Evolutionary conservation across 805 yeast species (phyloP).

Genomic region (Kregervanrija pseudodelftensis): DNA sequence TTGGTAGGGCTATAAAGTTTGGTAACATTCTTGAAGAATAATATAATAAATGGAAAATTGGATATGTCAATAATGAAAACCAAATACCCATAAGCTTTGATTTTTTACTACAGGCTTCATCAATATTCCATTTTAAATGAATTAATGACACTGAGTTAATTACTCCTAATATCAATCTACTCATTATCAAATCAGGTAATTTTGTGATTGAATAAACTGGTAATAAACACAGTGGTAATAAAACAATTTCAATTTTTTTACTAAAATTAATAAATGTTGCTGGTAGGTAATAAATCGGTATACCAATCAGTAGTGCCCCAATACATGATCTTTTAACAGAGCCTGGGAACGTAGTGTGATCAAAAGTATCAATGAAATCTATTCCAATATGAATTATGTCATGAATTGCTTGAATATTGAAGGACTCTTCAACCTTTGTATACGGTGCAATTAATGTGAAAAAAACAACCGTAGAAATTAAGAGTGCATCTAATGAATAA

Average conservation of each 20-base stretch:
- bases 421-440: constrained; percentile 93
- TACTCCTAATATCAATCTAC: constrained; percentile 56
- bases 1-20: constrained; percentile 77
- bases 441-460: constrained; percentile 60
- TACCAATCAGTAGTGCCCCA: constrained; percentile 55
- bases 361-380: constrained; percentile 42
- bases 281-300: constrained; percentile 25
- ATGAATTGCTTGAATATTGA: constrained; percentile 82
- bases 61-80: constrained; percentile 49
- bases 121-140: constrained; percentile 38
- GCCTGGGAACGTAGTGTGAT: constrained; percentile 79
- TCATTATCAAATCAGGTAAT: constrained; percentile 47
- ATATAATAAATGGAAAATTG: constrained; percentile 75
- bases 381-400: constrained; percentile 66
- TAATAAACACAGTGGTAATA: too few species aligned
- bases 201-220: not conserved
- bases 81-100: constrained; percentile 36
- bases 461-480: constrained; percentile 39
- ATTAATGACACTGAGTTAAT: constrained; percentile 50
- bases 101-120: constrained; percentile 16
- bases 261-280: constrained; percentile 3
- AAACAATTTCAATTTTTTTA: too few species aligned
- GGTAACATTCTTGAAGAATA: constrained; percentile 85
- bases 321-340: constrained; percentile 82
- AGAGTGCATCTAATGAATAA: constrained; percentile 15